Conservation (phyloP, 345 rosid genomes). For the rapeseed (Brassica napus) region Da-Ae NC_063436.1:6140501-6141000, state of each 20-base stretch:
- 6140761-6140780: neutral
- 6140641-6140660: too few relatives aligned
- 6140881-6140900: neutral
- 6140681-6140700: too few relatives aligned
- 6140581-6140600: conserved; percentile 28
- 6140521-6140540: conserved; percentile 3
- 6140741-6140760: neutral
- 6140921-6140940: conserved; percentile 44
- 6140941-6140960: conserved; percentile 39
- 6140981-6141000: conserved; percentile 19
- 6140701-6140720: neutral
- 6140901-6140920: neutral
- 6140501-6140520: neutral
- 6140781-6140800: neutral
- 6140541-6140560: conserved; percentile 33
- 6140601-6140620: too few relatives aligned
- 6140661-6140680: too few relatives aligned
- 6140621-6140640: too few relatives aligned
- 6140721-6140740: neutral
- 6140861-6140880: neutral
- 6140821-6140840: neutral
- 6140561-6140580: conserved; percentile 39
- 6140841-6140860: neutral
- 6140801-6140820: neutral
- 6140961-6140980: conserved; percentile 26